A percentile compares a stretch with the other conserved stretches of the same genome.
Conservation (phyloP, 2,329 filamentous ascomycete genomes). For the Proliferodiscus dingleyae region DNA sequence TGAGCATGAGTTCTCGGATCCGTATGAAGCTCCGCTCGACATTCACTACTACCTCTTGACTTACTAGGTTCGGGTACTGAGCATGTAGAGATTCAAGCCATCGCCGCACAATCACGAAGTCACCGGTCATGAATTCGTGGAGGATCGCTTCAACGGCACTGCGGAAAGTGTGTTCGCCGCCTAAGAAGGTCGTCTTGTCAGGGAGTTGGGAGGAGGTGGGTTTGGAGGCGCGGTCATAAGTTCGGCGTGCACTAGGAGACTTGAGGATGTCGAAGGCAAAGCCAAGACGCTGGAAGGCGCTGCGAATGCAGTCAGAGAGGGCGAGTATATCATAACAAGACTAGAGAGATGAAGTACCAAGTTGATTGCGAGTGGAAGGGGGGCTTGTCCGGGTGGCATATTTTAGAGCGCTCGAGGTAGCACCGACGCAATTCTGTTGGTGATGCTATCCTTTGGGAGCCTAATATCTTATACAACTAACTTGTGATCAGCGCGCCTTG, state of each 20-base stretch:
- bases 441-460: constrained; percentile 31
- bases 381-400: constrained; percentile 37
- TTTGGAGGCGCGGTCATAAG: constrained; percentile 35
- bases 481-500: constrained; percentile 9
- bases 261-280: constrained; percentile 38
- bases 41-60: constrained; percentile 33
- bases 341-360: constrained; percentile 18
- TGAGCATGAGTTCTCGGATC: constrained; percentile 35
- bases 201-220: constrained; percentile 26
- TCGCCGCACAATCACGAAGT: constrained; percentile 34
- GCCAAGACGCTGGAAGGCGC: constrained; percentile 36
- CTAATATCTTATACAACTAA: constrained; percentile 36
- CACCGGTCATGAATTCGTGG: constrained; percentile 37
- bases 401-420: constrained; percentile 37
- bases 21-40: constrained; percentile 34
- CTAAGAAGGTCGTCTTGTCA: constrained; percentile 32
- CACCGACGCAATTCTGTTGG: constrained; percentile 35
- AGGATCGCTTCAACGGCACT: constrained; percentile 35
- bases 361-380: constrained; percentile 35
- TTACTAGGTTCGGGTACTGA: constrained; percentile 35
- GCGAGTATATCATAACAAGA: not conserved
- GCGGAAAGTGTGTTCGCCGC: constrained; percentile 36
- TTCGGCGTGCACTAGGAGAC: constrained; percentile 33
- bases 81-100: constrained; percentile 32
- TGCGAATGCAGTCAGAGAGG: constrained; percentile 13